Evolutionary conservation across 345 rosid genomes (phyloP), one percentile per base, ranked within the genome.

Genomic region (Geranium brycei): DNA sequence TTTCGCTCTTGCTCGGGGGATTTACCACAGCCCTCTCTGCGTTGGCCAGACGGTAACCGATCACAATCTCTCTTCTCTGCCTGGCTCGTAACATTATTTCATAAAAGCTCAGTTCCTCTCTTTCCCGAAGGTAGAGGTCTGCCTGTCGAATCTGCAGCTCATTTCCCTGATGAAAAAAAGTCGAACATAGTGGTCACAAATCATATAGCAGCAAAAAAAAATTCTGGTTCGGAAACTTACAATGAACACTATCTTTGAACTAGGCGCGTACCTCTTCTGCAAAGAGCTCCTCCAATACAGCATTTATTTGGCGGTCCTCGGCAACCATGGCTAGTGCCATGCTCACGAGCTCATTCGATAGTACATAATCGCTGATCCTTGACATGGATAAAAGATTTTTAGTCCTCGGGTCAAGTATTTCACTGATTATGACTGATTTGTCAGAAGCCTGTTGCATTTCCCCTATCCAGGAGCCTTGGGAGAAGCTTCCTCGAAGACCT

Each of bases 271-370:
- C 93, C 93, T 87, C 93, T 70, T 87, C 93, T 1, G 87, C 85
- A 7, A 84, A 84, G 28, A 87, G 85, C 79, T 87, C 92, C 71
- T 87, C 89, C 66, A 84, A 69, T 28, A 84, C 87, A 61, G 78
- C 70, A 64, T 87, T 84, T 69, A 87, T 84, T 73, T 87, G 89
- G 53, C 78, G 83, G 73, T 87, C 89, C 78, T 87, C 93, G 5
- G 93, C 86, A 72, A 87, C 92, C 89, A 87, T 84, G 62, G 93
- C 93, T 60, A 87, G 62, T 17, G 89, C 93, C 93, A 87, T 87
- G 78, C 93, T 87, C 63, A 87, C 87, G 40, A 87, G 89, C 71
- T 84, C 93, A 23, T 87, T 87, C 64, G 93, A 87, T 64, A 84
- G 64, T 61, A 87, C 87, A 60, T 82, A 87, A 71, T 87, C 93